Evolutionary conservation across 2,329 filamentous ascomycete species (phyloP).

Genomic region (Beauveria rudraprayagi): DNA sequence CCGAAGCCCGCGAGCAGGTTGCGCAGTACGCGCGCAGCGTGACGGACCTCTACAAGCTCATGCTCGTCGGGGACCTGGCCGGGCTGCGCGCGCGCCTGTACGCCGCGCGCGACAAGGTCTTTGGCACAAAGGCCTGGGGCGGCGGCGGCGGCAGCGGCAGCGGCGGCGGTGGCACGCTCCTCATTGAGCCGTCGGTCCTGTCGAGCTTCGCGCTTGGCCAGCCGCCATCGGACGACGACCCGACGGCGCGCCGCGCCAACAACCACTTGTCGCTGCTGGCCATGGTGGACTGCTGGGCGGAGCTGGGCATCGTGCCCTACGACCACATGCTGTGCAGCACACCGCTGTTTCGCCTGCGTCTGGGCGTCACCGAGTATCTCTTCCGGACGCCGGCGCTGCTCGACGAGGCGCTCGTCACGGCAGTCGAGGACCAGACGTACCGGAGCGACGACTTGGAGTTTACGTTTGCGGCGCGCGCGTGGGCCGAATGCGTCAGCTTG

Average conservation of each 20-base stretch:
- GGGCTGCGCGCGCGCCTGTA: constrained; percentile 68
- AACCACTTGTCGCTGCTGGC: constrained; percentile 89
- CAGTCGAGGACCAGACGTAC: constrained; percentile 83
- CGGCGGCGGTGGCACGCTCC: constrained; percentile 34
- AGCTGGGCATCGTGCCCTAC: constrained; percentile 87
- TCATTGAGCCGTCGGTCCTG: constrained; percentile 76
- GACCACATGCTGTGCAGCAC: constrained; percentile 99
- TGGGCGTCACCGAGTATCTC: constrained; percentile 94
- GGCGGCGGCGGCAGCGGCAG: not conserved
- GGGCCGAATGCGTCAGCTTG: constrained; percentile 87
- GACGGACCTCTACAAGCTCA: constrained; percentile 91
- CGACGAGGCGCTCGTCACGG: constrained; percentile 76
- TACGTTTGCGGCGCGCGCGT: constrained; percentile 90
- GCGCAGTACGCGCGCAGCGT: constrained; percentile 87
- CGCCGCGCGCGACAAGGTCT: constrained; percentile 58
- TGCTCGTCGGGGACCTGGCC: constrained; percentile 75
- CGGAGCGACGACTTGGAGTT: constrained; percentile 95
- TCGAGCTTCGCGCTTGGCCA: constrained; percentile 82
- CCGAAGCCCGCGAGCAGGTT: constrained; percentile 85
- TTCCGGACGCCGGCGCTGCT: constrained; percentile 77
- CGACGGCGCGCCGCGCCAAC: constrained; percentile 55
- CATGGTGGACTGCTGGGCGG: constrained; percentile 98
- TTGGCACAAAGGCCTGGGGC: constrained; percentile 54
- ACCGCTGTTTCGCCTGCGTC: constrained; percentile 90
- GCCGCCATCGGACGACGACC: constrained; percentile 48